Conservation (phyloP, 225 moss, liverwort and hornwort genomes). For the Anthoceros angustus region DNA sequence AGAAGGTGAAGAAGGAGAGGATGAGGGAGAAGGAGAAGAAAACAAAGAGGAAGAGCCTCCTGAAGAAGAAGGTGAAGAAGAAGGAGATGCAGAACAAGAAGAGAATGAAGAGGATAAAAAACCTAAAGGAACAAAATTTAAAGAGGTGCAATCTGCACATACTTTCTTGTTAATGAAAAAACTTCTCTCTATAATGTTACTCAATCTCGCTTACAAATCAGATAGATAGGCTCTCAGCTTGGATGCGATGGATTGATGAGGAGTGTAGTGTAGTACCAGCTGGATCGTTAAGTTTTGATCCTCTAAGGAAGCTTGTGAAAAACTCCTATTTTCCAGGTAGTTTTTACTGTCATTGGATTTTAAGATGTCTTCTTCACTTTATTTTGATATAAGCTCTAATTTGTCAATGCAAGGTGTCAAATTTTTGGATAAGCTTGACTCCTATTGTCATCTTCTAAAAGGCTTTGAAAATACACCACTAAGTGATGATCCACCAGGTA, state of each 20-base stretch:
- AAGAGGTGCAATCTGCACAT: conserved; percentile 34
- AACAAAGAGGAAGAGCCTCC: conserved; percentile 48
- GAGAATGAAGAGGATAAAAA: conserved; percentile 33
- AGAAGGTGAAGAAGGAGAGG: background rate
- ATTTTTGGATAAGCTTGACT: conserved; percentile 66
- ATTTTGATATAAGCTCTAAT: too few species aligned
- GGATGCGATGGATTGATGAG: conserved; percentile 92
- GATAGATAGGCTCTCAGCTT: conserved; percentile 63
- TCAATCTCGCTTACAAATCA: conserved; percentile 12
- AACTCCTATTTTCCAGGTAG: conserved; percentile 65
- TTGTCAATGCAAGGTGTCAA: conserved; percentile 50
- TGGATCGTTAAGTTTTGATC: conserved; percentile 57
- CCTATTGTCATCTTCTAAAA: conserved; percentile 69
- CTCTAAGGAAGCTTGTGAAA: conserved; percentile 41
- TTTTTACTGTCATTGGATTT: too few species aligned
- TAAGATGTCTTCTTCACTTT: too few species aligned
- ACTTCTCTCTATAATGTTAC: background rate
- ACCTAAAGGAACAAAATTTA: conserved; percentile 63
- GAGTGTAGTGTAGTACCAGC: conserved; percentile 86
- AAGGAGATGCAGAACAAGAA: conserved; percentile 27
- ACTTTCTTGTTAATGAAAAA: background rate
- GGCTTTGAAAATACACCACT: conserved; percentile 68
- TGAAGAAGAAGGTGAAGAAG: conserved; percentile 36
- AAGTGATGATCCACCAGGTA: conserved; percentile 69
- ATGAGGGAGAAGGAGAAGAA: conserved; percentile 54